Percentiles rank a stretch among this genome's conserved stretches.
phyloP scores from a whole-genome alignment of 1,284 basidiomycete genomes.

The Puccinia novopanici region DNA sequence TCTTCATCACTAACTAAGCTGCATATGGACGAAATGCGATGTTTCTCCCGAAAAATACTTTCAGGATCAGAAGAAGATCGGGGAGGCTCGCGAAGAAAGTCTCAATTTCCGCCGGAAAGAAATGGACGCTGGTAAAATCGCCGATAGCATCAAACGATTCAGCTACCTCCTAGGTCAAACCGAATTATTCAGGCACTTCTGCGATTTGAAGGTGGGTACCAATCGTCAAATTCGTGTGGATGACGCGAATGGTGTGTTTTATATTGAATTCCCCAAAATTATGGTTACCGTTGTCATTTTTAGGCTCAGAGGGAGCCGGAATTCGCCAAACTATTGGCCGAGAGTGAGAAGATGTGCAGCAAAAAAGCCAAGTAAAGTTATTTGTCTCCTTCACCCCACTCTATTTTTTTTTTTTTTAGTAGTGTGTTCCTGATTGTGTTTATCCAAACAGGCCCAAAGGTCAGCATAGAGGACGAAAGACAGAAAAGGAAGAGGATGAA shows the following conservation, averaged over 20 bases:
- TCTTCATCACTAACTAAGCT: background rate
- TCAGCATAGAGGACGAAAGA: slow-evolving; percentile 78
- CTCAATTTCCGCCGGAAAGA: slow-evolving; percentile 43
- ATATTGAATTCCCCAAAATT: background rate
- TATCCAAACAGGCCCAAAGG: slow-evolving; percentile 62
- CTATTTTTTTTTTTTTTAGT: background rate
- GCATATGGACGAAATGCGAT: background rate
- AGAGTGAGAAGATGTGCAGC: slow-evolving; percentile 67
- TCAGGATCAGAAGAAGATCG: slow-evolving; percentile 39
- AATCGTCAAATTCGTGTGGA: background rate
- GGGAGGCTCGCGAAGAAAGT: slow-evolving; percentile 45
- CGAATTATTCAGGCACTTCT: slow-evolving; percentile 92
- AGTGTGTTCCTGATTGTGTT: background rate
- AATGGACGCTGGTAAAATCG: slow-evolving; percentile 47
- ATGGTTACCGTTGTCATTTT: background rate
- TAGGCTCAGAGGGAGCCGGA: slow-evolving; percentile 80
- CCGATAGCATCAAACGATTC: slow-evolving; percentile 88
- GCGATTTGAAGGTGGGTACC: slow-evolving; percentile 62
- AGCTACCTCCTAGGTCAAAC: slow-evolving; percentile 92
- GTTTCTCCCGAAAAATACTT: background rate
- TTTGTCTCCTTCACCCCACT: too few species aligned
- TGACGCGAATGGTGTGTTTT: background rate
- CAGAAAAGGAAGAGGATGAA: slow-evolving; percentile 97
- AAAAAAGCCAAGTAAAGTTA: slow-evolving; percentile 70
- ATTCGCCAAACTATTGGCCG: slow-evolving; percentile 83